Evolutionary conservation across 257 asterid genomes (phyloP).

Genomic region (Plantago major): DNA sequence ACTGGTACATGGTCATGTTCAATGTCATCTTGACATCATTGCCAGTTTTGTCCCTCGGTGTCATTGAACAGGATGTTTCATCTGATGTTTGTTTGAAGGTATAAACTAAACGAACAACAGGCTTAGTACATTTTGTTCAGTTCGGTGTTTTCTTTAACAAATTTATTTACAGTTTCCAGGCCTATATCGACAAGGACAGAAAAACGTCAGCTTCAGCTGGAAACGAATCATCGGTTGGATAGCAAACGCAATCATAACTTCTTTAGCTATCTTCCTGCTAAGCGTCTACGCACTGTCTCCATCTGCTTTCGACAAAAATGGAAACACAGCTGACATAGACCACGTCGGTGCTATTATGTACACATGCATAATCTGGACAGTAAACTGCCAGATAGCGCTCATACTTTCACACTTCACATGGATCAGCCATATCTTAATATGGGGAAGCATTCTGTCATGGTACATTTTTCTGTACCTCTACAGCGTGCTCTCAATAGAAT

Average conservation of each 20-base stretch:
- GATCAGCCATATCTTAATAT: constrained; percentile 43
- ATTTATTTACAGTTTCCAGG: constrained; percentile 45
- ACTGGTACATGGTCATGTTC: constrained; percentile 70
- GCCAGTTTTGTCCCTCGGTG: constrained; percentile 65
- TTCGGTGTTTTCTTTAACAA: neutral
- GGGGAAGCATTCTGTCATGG: constrained; percentile 66
- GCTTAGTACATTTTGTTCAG: neutral
- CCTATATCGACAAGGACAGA: constrained; percentile 53
- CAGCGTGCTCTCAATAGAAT: constrained; percentile 26
- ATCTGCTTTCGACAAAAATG: constrained; percentile 33
- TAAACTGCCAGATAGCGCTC: constrained; percentile 61
- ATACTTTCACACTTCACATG: constrained; percentile 52
- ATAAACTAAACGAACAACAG: neutral
- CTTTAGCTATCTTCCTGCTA: constrained; percentile 39
- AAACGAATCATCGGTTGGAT: constrained; percentile 54
- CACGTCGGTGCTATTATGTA: constrained; percentile 48
- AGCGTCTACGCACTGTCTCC: constrained; percentile 29
- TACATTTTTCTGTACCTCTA: constrained; percentile 41
- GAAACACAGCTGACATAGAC: constrained; percentile 39
- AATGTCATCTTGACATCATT: constrained; percentile 67
- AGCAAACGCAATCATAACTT: constrained; percentile 35
- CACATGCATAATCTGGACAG: constrained; percentile 63
- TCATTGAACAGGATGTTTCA: constrained; percentile 61
- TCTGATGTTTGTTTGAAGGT: constrained; percentile 64
- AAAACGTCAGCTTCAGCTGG: constrained; percentile 50